Conservation (phyloP, 140 eudicot genomes). For the Oenanthe javanica region DNA sequence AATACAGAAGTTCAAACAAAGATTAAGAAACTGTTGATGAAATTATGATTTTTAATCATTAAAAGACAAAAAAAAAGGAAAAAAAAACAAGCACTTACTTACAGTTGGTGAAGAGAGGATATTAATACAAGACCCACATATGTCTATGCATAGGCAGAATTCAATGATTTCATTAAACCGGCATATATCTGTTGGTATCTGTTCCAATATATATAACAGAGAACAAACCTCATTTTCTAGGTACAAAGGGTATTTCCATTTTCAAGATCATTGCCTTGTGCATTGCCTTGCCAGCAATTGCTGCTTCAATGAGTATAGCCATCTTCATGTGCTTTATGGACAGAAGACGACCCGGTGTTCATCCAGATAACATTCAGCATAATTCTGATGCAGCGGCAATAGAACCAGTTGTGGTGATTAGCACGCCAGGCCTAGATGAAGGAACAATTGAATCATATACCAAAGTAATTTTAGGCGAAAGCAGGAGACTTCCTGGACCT, state of each 20-base stretch:
- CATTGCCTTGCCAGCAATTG: constrained; percentile 57
- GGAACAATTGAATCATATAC: constrained; percentile 72
- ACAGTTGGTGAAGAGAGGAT: not conserved
- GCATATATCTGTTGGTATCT: not conserved
- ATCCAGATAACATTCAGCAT: constrained; percentile 12
- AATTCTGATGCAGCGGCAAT: constrained; percentile 21
- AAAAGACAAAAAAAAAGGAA: not conserved
- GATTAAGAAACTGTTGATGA: not conserved
- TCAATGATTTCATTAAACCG: not conserved
- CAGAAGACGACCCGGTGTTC: constrained; percentile 19
- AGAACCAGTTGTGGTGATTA: constrained; percentile 24
- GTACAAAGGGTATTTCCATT: constrained; percentile 21
- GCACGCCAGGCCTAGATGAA: constrained; percentile 51
- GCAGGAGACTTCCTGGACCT: constrained; percentile 67
- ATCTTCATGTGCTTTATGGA: constrained; percentile 19
- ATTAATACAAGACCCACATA: not conserved
- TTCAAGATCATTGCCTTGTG: constrained; percentile 47
- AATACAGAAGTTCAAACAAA: not conserved
- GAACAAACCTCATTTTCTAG: constrained; percentile 19
- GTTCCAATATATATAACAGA: not conserved
- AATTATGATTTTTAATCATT: not conserved
- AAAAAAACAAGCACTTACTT: not conserved
- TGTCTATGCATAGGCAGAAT: not conserved
- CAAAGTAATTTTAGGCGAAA: constrained; percentile 70
- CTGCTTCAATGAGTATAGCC: constrained; percentile 14